Conservation (phyloP, 495 filamentous ascomycete species). For the Evernia prunastri region DNA sequence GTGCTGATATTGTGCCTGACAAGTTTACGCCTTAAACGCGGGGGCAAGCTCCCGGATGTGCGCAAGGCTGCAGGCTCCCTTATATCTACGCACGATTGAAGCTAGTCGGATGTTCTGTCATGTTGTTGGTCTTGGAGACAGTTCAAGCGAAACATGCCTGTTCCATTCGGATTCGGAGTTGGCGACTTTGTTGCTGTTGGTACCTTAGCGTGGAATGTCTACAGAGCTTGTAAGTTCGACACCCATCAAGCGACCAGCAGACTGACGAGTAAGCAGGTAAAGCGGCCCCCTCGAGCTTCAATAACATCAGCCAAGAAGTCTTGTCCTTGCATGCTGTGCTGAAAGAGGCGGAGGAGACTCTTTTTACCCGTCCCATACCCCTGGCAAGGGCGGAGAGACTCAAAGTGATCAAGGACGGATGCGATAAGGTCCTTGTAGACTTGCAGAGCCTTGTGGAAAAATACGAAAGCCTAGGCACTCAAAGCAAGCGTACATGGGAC, state of each 20-base stretch:
- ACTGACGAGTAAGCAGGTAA: constrained; percentile 18
- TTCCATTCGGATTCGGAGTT: constrained; percentile 29
- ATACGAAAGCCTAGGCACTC: constrained; percentile 34
- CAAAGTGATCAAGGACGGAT: constrained; percentile 27
- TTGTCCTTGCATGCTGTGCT: constrained; percentile 35
- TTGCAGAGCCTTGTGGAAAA: constrained; percentile 29
- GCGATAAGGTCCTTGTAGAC: constrained; percentile 29
- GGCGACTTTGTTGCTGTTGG: constrained; percentile 31
- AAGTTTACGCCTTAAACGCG: background rate
- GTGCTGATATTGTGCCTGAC: too few relatives aligned
- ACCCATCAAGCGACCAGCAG: background rate
- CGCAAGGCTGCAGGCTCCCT: background rate
- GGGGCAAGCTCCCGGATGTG: too few relatives aligned
- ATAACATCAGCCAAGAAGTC: constrained; percentile 32
- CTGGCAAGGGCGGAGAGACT: constrained; percentile 25
- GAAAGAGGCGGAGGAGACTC: constrained; percentile 33
- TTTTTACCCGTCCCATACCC: constrained; percentile 22
- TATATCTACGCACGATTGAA: background rate
- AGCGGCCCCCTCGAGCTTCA: constrained; percentile 33
- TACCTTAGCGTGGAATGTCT: constrained; percentile 29
- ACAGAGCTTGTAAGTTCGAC: constrained; percentile 27
- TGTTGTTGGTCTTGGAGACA: too few relatives aligned
- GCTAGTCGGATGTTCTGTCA: too few relatives aligned
- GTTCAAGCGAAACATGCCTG: background rate
- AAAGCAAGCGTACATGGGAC: constrained; percentile 36